These are phyloP conservation scores for Clonostachys rosea DNA, from an alignment of 2,329 filamentous ascomycete genomes.

Conservation along the genomic window DNA sequence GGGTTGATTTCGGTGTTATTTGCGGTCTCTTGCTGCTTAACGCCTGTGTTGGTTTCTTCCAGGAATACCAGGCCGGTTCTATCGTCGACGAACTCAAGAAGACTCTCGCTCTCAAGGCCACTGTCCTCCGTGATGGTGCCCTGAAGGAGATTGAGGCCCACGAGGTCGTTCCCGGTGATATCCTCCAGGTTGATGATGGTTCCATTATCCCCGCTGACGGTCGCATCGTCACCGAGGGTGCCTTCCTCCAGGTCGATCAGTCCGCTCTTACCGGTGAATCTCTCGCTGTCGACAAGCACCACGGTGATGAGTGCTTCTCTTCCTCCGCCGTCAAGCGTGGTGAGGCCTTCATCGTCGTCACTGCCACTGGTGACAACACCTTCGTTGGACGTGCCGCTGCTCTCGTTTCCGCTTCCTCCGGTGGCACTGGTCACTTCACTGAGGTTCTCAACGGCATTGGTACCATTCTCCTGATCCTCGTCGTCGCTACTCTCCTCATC, in stretches of 20 bases:
- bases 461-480: constrained; percentile 72
- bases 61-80: constrained; percentile 85
- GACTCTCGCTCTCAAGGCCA: constrained; percentile 81
- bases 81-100: constrained; percentile 91
- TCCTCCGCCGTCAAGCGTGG: constrained; percentile 90
- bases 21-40: constrained; percentile 80
- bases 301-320: constrained; percentile 74
- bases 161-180: constrained; percentile 85
- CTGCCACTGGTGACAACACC: constrained; percentile 82
- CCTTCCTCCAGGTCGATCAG: constrained; percentile 87
- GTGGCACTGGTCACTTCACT: constrained; percentile 81
- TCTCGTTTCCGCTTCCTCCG: constrained; percentile 72
- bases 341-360: constrained; percentile 78
- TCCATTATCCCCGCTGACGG: constrained; percentile 90
- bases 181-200: constrained; percentile 86
- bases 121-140: constrained; percentile 74
- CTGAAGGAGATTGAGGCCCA: constrained; percentile 77
- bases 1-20: constrained; percentile 93
- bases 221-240: constrained; percentile 76
- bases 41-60: constrained; percentile 79
- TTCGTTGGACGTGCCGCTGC: constrained; percentile 87
- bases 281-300: constrained; percentile 84
- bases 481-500: constrained; percentile 73
- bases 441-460: constrained; percentile 87
- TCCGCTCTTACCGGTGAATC: constrained; percentile 91